phyloP scores from a whole-genome alignment of 1,139 yeast species.

The Diutina pseudorugosa region DNA sequence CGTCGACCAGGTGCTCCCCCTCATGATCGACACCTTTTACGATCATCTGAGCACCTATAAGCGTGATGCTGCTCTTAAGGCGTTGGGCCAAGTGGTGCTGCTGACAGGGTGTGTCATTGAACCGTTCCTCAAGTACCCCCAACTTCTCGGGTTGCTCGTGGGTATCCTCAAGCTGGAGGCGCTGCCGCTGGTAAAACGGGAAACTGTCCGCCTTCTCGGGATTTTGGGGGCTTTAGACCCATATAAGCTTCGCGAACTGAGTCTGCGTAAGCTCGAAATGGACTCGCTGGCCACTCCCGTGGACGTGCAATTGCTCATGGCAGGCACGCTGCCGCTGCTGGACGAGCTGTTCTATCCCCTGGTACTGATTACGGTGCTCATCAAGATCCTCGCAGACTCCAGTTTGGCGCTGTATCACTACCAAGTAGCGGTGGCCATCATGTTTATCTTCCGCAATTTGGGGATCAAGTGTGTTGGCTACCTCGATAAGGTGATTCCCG shows the following conservation, averaged over 20 bases:
- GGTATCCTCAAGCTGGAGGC: conserved; percentile 73
- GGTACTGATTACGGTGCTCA: conserved; percentile 76
- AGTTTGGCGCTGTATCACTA: conserved; percentile 82
- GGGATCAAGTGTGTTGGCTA: conserved; percentile 85
- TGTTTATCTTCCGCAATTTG: conserved; percentile 79
- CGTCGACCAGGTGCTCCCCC: conserved; percentile 70
- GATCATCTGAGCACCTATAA: conserved; percentile 82
- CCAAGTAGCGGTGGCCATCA: conserved; percentile 81
- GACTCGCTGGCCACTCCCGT: conserved; percentile 84
- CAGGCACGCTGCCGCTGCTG: conserved; percentile 86
- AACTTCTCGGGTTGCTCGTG: conserved; percentile 68
- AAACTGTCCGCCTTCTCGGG: conserved; percentile 80
- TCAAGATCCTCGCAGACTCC: conserved; percentile 75
- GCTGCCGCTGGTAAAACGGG: conserved; percentile 63
- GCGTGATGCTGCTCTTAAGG: conserved; percentile 79
- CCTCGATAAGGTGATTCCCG: conserved; percentile 79
- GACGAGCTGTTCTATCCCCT: conserved; percentile 87
- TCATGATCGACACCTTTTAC: conserved; percentile 76
- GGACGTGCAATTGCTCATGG: conserved; percentile 82
- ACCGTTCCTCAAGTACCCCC: conserved; percentile 87
- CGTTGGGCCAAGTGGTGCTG: conserved; percentile 80
- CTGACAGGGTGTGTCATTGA: conserved; percentile 93
- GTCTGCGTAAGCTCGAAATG: conserved; percentile 46
- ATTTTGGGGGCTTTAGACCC: conserved; percentile 96
- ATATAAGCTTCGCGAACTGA: conserved; percentile 70